Percentiles rank a stretch among this genome's conserved stretches.
Conservation (phyloP, 129 eudicot genomes). For the Flaveria linearis region DNA sequence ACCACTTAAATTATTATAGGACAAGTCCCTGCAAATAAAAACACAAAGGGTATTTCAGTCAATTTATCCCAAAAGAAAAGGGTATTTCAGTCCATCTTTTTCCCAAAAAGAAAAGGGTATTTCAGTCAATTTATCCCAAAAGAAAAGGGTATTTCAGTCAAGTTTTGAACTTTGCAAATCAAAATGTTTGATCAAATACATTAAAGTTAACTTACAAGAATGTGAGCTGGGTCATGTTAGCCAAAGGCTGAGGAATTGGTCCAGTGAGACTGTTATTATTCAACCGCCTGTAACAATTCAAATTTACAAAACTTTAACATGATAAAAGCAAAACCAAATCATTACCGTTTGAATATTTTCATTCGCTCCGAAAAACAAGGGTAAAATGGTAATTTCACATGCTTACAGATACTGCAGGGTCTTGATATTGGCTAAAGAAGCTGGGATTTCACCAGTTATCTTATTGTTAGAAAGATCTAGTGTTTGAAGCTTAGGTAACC, state of each 20-base stretch:
- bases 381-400: slow-evolving; percentile 15
- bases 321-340: not conserved
- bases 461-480: slow-evolving; percentile 81
- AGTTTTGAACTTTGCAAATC: not conserved
- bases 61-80: slow-evolving; percentile 15
- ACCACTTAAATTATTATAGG: slow-evolving; percentile 89
- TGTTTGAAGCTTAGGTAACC: slow-evolving; percentile 70
- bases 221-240: slow-evolving; percentile 87
- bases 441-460: slow-evolving; percentile 71
- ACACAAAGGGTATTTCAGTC: slow-evolving; percentile 19
- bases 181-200: slow-evolving; percentile 18
- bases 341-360: slow-evolving; percentile 17
- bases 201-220: slow-evolving; percentile 54
- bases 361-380: slow-evolving; percentile 6
- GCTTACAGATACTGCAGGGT: slow-evolving; percentile 77
- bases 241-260: slow-evolving; percentile 70
- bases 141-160: slow-evolving; percentile 29
- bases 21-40: slow-evolving; percentile 68
- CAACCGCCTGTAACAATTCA: slow-evolving; percentile 66
- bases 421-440: slow-evolving; percentile 68
- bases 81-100: slow-evolving; percentile 15
- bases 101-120: slow-evolving; percentile 4
- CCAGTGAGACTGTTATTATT: slow-evolving; percentile 88
- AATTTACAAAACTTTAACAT: slow-evolving; percentile 20
- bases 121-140: slow-evolving; percentile 10